A percentile compares a stretch with the other conserved stretches of the same genome.
These are phyloP conservation scores for Cryptosporidium viatorum DNA, from an alignment of 169 alveolate species.

Conservation along the genomic window DNA sequence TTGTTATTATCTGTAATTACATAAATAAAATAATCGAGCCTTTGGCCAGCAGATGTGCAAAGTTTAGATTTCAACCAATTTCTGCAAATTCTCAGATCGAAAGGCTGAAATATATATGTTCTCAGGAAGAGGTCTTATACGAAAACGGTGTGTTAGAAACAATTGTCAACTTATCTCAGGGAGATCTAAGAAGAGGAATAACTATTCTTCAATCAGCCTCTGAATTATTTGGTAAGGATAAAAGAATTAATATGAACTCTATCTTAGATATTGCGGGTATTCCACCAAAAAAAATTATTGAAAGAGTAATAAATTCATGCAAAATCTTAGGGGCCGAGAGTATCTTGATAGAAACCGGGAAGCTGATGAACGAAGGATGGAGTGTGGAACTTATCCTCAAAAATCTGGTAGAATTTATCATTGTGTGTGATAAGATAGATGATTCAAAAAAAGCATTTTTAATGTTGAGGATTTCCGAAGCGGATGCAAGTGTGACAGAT, in stretches of 20 bases:
- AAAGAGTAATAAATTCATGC: conserved; percentile 76
- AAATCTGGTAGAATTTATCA: conserved; percentile 8
- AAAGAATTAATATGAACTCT: conserved; percentile 75
- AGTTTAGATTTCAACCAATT: conserved; percentile 94
- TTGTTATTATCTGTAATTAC: conserved; percentile 98
- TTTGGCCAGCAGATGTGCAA: conserved; percentile 94
- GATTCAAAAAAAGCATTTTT: conserved; percentile 70
- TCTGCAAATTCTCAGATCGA: conserved; percentile 90
- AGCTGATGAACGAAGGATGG: conserved; percentile 58
- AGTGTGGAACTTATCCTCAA: conserved; percentile 1
- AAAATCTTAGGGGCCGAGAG: conserved; percentile 64
- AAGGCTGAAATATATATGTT: conserved; percentile 89
- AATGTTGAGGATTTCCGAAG: conserved; percentile 41
- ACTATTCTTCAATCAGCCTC: conserved; percentile 91
- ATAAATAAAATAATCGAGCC: conserved; percentile 96
- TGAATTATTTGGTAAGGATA: conserved; percentile 82
- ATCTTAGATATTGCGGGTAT: conserved; percentile 80
- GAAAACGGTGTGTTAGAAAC: conserved; percentile 84
- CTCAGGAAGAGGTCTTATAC: conserved; percentile 81
- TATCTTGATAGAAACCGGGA: conserved; percentile 9
- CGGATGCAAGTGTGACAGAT: conserved; percentile 52
- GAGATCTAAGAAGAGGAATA: conserved; percentile 96
- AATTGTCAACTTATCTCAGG: conserved; percentile 90
- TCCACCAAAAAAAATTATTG: conserved; percentile 78
- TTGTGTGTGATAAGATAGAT: not conserved